Conservation (phyloP, 2,329 filamentous ascomycete species). For the Pseudogymnoascus sp. region DNA sequence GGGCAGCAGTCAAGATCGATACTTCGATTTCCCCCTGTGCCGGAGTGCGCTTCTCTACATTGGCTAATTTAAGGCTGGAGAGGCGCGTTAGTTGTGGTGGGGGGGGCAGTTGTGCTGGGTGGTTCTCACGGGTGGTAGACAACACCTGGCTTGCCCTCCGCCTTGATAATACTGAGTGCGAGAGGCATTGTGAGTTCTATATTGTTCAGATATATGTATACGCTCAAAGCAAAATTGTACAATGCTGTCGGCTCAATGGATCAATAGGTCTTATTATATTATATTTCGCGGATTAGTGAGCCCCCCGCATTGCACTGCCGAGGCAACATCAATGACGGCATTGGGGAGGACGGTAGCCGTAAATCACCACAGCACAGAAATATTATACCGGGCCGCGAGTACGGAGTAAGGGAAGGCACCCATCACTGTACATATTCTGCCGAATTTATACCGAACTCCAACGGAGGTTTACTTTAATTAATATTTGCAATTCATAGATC, state of each 20-base stretch:
- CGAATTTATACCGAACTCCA: background rate
- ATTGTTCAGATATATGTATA: background rate
- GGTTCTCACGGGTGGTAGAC: constrained; percentile 69
- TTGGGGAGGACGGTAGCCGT: background rate
- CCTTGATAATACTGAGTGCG: constrained; percentile 44
- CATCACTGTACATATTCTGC: background rate
- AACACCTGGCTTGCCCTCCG: constrained; percentile 76
- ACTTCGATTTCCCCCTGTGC: constrained; percentile 64
- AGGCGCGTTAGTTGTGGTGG: constrained; percentile 30
- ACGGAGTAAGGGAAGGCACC: background rate
- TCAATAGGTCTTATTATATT: background rate
- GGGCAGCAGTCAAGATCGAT: constrained; percentile 66
- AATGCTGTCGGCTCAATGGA: background rate
- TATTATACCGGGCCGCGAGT: background rate
- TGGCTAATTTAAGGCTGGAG: constrained; percentile 49
- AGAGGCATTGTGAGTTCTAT: constrained; percentile 20
- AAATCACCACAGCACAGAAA: background rate
- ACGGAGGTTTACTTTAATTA: background rate
- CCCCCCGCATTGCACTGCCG: background rate
- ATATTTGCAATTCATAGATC: background rate
- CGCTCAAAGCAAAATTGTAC: background rate
- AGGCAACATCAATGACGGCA: constrained; percentile 1
- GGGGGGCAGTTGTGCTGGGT: constrained; percentile 14
- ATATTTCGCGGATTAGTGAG: background rate
- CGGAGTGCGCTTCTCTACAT: constrained; percentile 54